Evolutionary conservation across 2,329 filamentous ascomycete species (phyloP).

Genomic region (Ophiostoma triangulosporum): DNA sequence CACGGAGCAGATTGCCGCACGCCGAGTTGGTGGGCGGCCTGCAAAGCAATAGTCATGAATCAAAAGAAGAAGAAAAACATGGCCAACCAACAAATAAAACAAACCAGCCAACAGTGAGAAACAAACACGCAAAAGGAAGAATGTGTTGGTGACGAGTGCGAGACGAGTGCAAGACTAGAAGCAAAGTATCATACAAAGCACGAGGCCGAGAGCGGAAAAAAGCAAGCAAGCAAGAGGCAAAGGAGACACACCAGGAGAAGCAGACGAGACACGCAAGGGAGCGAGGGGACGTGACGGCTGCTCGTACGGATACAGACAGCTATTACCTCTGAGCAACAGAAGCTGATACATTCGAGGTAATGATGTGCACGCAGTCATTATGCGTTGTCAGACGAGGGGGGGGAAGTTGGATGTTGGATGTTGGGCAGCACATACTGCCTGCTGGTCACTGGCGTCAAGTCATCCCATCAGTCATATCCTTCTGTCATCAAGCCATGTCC

Average conservation of each 20-base stretch:
- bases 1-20: too few relatives aligned
- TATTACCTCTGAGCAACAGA: too few relatives aligned
- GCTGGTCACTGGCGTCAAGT: neutral
- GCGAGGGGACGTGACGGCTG: neutral
- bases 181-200: neutral
- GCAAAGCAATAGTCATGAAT: too few relatives aligned
- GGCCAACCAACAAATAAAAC: too few relatives aligned
- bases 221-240: too few relatives aligned
- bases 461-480: neutral
- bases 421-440: neutral
- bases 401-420: neutral
- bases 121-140: too few relatives aligned
- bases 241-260: neutral
- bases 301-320: too few relatives aligned
- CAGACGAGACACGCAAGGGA: neutral
- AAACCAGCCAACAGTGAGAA: neutral
- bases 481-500: too few relatives aligned
- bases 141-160: too few relatives aligned
- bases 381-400: neutral
- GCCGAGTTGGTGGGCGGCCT: too few relatives aligned
- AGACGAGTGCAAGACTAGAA: neutral
- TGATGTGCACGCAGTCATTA: neutral
- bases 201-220: neutral
- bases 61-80: neutral
- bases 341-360: neutral